Base-by-base conservation (phyloP, 2,329 filamentous ascomycete species). In the Epichloe bromicola region DNA sequence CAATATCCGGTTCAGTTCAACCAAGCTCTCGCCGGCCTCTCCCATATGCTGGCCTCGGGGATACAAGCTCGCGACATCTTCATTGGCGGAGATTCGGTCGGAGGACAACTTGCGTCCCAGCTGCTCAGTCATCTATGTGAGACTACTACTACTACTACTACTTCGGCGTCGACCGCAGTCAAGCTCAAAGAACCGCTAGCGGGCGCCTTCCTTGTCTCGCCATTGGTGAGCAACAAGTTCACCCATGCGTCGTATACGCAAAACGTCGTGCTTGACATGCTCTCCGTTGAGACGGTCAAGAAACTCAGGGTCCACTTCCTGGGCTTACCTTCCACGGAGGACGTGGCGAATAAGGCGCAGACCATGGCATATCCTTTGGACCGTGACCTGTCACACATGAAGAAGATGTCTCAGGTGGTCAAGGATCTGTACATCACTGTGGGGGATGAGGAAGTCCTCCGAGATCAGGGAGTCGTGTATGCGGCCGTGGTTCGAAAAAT, bases 31-130 rank as follows among this genome's bases (percentile, higher is more conserved):
- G 54, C 51, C 4, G 63, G 52, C 8, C 51, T 65, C 14, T 46
- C 44, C 4, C 54, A 58, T 15, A 33, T 65, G 2, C 48, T 65
- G 1, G 34, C 46, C 0, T 49, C 50, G 4, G 62, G 62, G 3
- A 50, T 63, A 23, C 39, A 23, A 3, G 59, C 63, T 0, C 30
- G 51, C 12, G 52, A 64, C 36, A 50, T 65, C 7, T 45, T 65
- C 8, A 50, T 67, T 11, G 65, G 63, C 3, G 65, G 65, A 8
- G 65, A 67, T 42, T 66, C 64, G 34, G 63, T 62, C 0, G 65
- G 65, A 7, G 65, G 59, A 2, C 65, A 65, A 44, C 51, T 67
- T 30, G 57, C 62, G 5, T 56, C 56, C 8, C 62, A 64, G 53
- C 23, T 67, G 23, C 49, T 67, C 11, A 47, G 57, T 3, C 63